These are phyloP conservation scores for Endotrypanum monterogeii DNA, from an alignment of 208 protist species.

Conservation along the genomic window DNA sequence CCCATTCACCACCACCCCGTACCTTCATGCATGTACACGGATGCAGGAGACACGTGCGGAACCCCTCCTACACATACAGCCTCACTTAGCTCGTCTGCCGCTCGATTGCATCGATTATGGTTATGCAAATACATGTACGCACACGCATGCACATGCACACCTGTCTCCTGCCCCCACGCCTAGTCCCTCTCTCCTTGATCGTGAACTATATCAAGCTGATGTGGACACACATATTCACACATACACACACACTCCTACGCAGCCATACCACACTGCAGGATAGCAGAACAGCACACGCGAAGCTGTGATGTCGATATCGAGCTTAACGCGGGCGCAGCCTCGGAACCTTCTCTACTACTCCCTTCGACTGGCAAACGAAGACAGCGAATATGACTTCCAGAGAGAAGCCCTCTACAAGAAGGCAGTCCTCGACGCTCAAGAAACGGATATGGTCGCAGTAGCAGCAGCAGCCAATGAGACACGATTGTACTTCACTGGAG, in stretches of 20 bases:
- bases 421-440: not conserved
- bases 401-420: not conserved
- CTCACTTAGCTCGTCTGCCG: not conserved
- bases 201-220: too few species aligned
- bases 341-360: conserved; percentile 1
- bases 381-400: not conserved
- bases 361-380: not conserved
- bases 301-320: not conserved
- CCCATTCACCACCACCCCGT: too few species aligned
- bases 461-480: not conserved
- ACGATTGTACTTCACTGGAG: conserved; percentile 13
- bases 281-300: not conserved
- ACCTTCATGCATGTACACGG: too few species aligned
- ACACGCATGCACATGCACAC: not conserved
- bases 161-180: not conserved
- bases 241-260: not conserved
- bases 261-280: not conserved
- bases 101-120: not conserved
- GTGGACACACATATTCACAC: too few species aligned
- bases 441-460: not conserved
- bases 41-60: not conserved
- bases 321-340: not conserved
- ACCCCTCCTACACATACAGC: not conserved
- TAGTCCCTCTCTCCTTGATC: not conserved
- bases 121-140: not conserved